Evolutionary conservation across 345 rosid species (phyloP).

Genomic region (Mallotus nudiflorus): DNA sequence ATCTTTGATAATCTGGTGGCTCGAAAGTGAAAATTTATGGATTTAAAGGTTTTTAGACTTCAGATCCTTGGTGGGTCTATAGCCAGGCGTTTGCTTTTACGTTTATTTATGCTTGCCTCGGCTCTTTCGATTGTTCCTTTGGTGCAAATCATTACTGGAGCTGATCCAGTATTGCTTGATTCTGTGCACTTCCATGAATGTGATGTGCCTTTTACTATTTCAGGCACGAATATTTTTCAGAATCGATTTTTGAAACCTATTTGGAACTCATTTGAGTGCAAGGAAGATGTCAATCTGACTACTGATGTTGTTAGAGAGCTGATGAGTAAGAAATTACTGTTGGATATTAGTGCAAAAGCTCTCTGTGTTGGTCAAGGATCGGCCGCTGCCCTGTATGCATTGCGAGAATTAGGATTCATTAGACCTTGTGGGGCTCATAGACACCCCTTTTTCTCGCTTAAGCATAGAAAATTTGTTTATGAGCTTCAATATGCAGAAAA

Average conservation of each 20-base stretch:
- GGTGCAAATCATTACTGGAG: conserved; percentile 47
- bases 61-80: conserved; percentile 49
- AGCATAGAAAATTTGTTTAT: conserved; percentile 51
- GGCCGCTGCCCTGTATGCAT: conserved; percentile 47
- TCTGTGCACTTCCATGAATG: conserved; percentile 38
- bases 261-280: conserved; percentile 48
- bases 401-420: conserved; percentile 56
- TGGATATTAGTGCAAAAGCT: conserved; percentile 51
- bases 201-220: conserved; percentile 34
- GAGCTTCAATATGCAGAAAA: conserved; percentile 61
- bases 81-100: conserved; percentile 61
- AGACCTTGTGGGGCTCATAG: conserved; percentile 49
- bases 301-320: conserved; percentile 55
- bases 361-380: conserved; percentile 80
- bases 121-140: conserved; percentile 60
- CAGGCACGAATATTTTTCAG: conserved; percentile 30
- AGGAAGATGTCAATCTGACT: conserved; percentile 51
- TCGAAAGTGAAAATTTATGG: conserved; percentile 39
- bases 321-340: conserved; percentile 44
- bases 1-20: not conserved
- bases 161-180: conserved; percentile 35
- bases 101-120: conserved; percentile 48
- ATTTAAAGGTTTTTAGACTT: conserved; percentile 43
- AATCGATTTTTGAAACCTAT: conserved; percentile 46
- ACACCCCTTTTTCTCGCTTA: conserved; percentile 59